Evolutionary conservation across 352 stramenopile species (phyloP).

Genomic region (Phytophthora sojae): DNA sequence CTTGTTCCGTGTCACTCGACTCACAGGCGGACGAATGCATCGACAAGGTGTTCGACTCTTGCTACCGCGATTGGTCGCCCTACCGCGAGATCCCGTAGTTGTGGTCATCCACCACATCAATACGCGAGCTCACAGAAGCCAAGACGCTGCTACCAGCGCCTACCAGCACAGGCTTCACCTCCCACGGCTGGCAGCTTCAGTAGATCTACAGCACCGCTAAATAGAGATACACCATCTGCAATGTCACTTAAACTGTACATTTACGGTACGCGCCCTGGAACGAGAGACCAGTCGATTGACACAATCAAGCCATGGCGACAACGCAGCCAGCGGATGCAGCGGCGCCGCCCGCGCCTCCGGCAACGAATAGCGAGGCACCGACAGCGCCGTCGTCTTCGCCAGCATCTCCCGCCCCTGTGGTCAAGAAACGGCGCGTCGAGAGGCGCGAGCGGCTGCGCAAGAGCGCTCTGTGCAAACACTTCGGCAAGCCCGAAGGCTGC

Average conservation of each 20-base stretch:
- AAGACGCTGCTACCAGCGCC: slow-evolving; percentile 1
- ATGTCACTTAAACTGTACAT: not conserved
- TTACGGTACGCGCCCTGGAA: not conserved
- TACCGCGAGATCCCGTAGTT: slow-evolving; percentile 85
- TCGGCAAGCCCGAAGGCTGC: slow-evolving; percentile 84
- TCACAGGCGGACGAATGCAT: slow-evolving; percentile 84
- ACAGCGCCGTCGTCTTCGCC: slow-evolving; percentile 2
- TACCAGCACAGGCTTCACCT: slow-evolving; percentile 7
- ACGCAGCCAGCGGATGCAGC: slow-evolving; percentile 13
- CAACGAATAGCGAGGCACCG: slow-evolving; percentile 6
- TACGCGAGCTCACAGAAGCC: not conserved
- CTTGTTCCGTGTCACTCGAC: not conserved
- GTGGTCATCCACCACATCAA: not conserved
- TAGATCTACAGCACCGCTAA: slow-evolving; percentile 17
- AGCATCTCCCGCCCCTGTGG: slow-evolving; percentile 22
- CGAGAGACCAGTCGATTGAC: slow-evolving; percentile 1
- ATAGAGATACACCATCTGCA: slow-evolving; percentile 9
- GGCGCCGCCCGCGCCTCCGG: not conserved
- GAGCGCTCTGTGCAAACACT: slow-evolving; percentile 86
- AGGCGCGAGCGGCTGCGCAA: slow-evolving; percentile 76
- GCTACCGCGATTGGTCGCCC: slow-evolving; percentile 86
- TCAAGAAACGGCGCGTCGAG: slow-evolving; percentile 75
- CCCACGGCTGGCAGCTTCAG: slow-evolving; percentile 2
- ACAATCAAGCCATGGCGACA: slow-evolving; percentile 14
- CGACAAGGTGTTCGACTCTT: slow-evolving; percentile 85